Percentiles rank a stretch among this genome's conserved stretches.
phyloP scores from a whole-genome alignment of 345 rosid species.

The Salix udensis region DNA sequence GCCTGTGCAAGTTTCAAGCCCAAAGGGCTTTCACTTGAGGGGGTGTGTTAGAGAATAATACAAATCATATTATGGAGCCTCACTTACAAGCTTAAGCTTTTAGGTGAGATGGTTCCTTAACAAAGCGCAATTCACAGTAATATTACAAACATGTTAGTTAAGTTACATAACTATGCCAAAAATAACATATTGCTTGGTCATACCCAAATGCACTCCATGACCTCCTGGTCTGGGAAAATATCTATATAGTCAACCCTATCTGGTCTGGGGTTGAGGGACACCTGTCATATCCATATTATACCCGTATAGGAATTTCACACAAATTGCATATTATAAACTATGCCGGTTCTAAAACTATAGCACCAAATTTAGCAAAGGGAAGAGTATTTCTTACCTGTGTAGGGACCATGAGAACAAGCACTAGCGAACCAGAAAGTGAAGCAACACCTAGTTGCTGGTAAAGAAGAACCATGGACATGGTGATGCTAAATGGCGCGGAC shows the following conservation, averaged over 20 bases:
- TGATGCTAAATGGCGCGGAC: conserved; percentile 36
- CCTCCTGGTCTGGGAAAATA: background rate
- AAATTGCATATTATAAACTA: background rate
- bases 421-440: conserved; percentile 25
- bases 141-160: too few species aligned
- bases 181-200: too few species aligned
- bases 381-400: conserved; percentile 12
- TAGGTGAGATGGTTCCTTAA: too few species aligned
- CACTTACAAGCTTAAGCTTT: too few species aligned
- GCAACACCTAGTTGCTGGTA: conserved; percentile 34
- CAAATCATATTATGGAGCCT: too few species aligned
- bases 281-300: background rate
- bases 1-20: too few species aligned
- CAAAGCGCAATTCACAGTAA: too few species aligned
- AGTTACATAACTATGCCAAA: too few species aligned
- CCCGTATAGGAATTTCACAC: background rate
- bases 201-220: too few species aligned
- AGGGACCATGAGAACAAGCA: conserved; percentile 28
- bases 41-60: too few species aligned
- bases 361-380: background rate
- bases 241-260: background rate
- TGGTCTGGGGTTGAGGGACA: background rate
- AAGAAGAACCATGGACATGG: conserved; percentile 29
- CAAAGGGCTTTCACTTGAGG: too few species aligned
- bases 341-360: background rate